Conservation (phyloP, 768 basidiomycete genomes). For the Rhodotorula sphaerocarpa region DNA sequence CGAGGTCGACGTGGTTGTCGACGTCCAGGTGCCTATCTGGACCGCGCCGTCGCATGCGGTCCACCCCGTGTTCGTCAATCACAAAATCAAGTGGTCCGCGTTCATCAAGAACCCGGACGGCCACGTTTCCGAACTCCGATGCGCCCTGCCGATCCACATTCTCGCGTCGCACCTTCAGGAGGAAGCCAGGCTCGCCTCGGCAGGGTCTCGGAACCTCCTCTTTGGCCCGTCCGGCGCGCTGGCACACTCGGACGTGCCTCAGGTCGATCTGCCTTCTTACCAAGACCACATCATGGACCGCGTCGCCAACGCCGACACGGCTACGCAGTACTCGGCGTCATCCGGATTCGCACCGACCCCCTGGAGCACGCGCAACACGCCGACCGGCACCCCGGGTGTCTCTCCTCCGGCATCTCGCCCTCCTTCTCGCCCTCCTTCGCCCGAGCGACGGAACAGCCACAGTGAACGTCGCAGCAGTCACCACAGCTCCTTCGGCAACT, state of each 20-base stretch:
- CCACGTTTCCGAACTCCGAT: constrained; percentile 87
- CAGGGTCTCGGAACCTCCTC: constrained; percentile 66
- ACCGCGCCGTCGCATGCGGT: constrained; percentile 40
- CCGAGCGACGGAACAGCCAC: constrained; percentile 28
- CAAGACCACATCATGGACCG: constrained; percentile 81
- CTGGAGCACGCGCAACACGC: constrained; percentile 27
- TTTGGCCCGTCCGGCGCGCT: constrained; percentile 48
- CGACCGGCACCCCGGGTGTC: constrained; percentile 25
- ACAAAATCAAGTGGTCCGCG: constrained; percentile 56
- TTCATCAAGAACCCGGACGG: constrained; percentile 65
- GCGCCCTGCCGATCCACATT: constrained; percentile 79
- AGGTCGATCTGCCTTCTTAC: constrained; percentile 77
- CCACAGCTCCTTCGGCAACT: constrained; percentile 28
- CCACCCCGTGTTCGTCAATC: constrained; percentile 41
- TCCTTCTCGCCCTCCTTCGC: constrained; percentile 25
- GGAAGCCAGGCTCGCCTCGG: constrained; percentile 65
- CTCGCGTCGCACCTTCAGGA: constrained; percentile 64
- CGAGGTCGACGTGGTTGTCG: constrained; percentile 54
- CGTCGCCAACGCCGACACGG: constrained; percentile 50
- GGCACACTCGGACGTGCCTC: constrained; percentile 49
- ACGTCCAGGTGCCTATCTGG: constrained; percentile 55
- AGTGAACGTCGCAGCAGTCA: constrained; percentile 37
- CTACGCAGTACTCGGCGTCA: constrained; percentile 14
- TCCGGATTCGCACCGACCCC: constrained; percentile 31
- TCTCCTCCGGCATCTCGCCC: constrained; percentile 26